These are phyloP conservation scores for Zygnema circumcarinatum DNA, from an alignment of 139 green algal species.

Conservation along the genomic window DNA sequence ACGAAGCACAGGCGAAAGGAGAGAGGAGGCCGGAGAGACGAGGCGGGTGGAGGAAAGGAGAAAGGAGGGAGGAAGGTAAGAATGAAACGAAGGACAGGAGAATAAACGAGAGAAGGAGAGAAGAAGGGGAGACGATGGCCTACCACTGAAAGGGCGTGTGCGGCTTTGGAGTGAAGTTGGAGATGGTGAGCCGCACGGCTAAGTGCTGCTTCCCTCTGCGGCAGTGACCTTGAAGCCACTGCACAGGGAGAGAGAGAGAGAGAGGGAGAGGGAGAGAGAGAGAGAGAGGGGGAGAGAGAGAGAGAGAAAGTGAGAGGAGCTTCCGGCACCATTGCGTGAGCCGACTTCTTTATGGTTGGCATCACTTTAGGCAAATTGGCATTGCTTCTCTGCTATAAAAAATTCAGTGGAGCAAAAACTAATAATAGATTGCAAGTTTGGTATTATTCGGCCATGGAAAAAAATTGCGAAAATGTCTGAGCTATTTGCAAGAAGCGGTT, in stretches of 20 bases:
- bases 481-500: too few relatives aligned
- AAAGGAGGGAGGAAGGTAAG: not conserved
- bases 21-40: not conserved
- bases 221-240: conserved; percentile 74
- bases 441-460: too few relatives aligned
- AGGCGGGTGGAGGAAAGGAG: not conserved
- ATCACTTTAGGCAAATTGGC: too few relatives aligned
- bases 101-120: not conserved
- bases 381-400: too few relatives aligned
- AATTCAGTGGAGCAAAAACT: too few relatives aligned
- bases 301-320: not conserved
- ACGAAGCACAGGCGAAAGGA: not conserved
- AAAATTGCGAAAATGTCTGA: too few relatives aligned
- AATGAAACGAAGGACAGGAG: not conserved
- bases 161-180: conserved; percentile 84
- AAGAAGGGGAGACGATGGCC: not conserved
- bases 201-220: conserved; percentile 60
- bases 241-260: conserved; percentile 1
- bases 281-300: not conserved
- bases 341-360: too few relatives aligned
- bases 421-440: too few relatives aligned
- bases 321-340: too few relatives aligned
- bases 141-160: conserved; percentile 82
- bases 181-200: conserved; percentile 75
- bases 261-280: not conserved